Conservation (phyloP, 2,329 filamentous ascomycete species). For the Talaromyces pinophilus region DNA sequence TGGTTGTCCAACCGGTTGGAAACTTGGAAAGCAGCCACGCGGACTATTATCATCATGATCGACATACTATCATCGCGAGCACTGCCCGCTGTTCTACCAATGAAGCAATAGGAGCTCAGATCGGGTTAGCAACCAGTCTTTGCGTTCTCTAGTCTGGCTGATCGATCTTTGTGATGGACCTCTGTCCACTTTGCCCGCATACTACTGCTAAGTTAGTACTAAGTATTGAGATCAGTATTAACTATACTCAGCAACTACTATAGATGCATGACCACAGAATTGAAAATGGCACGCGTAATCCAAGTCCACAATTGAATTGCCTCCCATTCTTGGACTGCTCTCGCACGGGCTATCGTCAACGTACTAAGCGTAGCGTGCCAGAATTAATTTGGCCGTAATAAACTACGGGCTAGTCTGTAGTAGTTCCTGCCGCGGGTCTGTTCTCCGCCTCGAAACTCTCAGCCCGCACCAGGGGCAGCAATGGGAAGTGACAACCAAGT, state of each 20-base stretch:
- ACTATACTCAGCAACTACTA: background rate
- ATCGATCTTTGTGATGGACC: background rate
- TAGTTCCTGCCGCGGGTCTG: conserved; percentile 12
- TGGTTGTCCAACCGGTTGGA: background rate
- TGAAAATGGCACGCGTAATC: background rate
- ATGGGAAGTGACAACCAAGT: background rate
- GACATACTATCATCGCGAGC: background rate
- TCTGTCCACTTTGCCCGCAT: background rate
- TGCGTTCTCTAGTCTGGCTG: background rate
- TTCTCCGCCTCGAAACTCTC: conserved; percentile 11
- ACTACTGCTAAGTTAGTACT: background rate
- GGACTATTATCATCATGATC: background rate
- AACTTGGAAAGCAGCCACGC: background rate
- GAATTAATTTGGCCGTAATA: background rate
- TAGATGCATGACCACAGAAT: background rate
- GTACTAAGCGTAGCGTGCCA: background rate
- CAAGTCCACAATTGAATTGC: background rate
- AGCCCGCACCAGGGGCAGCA: conserved; percentile 11
- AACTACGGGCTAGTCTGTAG: background rate
- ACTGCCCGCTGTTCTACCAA: background rate
- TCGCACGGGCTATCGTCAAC: background rate
- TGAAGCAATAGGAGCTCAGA: background rate
- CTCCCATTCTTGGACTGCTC: background rate
- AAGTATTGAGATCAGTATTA: background rate
- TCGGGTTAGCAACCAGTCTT: background rate